Percentiles rank a stretch among this genome's conserved stretches.
These are phyloP conservation scores for Boletus vinaceobasis DNA, from an alignment of 768 basidiomycete species.

Conservation along the genomic window DNA sequence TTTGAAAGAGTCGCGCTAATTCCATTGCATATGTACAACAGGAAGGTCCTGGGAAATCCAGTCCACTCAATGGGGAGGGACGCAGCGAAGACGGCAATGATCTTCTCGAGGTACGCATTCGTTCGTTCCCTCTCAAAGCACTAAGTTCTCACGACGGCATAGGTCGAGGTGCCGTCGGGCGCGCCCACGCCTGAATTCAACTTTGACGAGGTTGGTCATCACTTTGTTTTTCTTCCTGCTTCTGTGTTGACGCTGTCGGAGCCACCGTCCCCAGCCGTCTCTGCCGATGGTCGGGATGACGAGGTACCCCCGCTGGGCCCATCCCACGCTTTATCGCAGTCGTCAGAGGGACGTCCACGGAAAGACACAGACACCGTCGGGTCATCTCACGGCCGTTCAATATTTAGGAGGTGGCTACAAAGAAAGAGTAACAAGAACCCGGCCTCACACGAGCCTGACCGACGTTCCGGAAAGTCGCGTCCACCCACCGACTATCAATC, in stretches of 20 bases:
- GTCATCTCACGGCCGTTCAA: too few species aligned
- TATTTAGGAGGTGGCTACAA: too few species aligned
- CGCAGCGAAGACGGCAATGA: neutral
- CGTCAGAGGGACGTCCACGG: neutral
- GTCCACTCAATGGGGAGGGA: neutral
- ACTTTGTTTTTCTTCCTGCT: neutral
- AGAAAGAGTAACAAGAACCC: too few species aligned
- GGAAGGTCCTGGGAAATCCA: neutral
- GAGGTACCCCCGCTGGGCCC: neutral
- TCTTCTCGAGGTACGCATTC: neutral
- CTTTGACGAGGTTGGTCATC: neutral
- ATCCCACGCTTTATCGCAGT: neutral
- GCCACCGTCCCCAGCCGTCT: neutral
- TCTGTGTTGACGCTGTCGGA: neutral
- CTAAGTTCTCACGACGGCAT: neutral
- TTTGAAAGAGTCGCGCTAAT: neutral
- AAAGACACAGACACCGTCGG: neutral
- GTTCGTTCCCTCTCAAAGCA: neutral
- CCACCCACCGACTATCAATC: too few species aligned
- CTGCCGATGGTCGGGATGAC: neutral
- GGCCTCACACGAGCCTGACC: too few species aligned
- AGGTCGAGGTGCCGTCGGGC: neutral
- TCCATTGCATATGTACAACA: neutral
- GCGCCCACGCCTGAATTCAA: neutral
- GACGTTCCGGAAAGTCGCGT: too few species aligned